A percentile compares a stretch with the other conserved stretches of the same genome.
Evolutionary conservation across 2,329 filamentous ascomycete species (phyloP).

Genomic region (Macroventuria anomochaeta): DNA sequence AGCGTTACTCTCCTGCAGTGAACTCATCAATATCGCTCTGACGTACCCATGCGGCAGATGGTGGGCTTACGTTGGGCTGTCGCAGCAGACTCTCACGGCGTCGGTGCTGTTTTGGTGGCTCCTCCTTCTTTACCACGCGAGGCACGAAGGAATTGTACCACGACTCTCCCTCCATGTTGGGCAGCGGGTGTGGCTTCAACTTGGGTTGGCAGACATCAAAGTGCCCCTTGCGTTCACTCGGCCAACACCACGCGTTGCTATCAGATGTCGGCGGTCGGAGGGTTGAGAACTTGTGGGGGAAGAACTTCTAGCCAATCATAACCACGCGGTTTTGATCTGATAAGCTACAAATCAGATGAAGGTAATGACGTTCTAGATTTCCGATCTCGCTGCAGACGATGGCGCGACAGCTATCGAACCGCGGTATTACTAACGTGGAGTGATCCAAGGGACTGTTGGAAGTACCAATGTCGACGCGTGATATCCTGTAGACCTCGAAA

Average conservation of each 20-base stretch:
- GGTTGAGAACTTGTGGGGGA: neutral
- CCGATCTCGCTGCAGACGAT: constrained; percentile 13
- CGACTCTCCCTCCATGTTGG: constrained; percentile 72
- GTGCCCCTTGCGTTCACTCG: constrained; percentile 8
- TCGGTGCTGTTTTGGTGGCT: constrained; percentile 59
- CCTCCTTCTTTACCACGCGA: constrained; percentile 61
- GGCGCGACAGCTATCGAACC: constrained; percentile 17
- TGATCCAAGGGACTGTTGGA: neutral
- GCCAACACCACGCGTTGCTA: constrained; percentile 10
- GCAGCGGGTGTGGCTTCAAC: constrained; percentile 13
- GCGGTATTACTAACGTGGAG: constrained; percentile 14
- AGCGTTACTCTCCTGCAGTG: constrained; percentile 61
- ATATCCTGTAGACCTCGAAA: neutral
- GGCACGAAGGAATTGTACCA: constrained; percentile 79
- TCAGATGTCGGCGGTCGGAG: constrained; percentile 14
- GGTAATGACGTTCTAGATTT: constrained; percentile 30
- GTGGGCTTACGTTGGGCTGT: constrained; percentile 57
- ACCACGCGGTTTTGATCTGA: constrained; percentile 4
- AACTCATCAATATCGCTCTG: constrained; percentile 50
- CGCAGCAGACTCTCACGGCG: constrained; percentile 72
- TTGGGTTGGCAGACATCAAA: constrained; percentile 9
- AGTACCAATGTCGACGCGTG: constrained; percentile 1
- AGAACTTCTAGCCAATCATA: neutral
- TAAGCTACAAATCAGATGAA: constrained; percentile 7
- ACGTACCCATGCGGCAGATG: constrained; percentile 39